Conservation (phyloP, 2,329 filamentous ascomycete genomes). For the Ascosphaera apis region DNA sequence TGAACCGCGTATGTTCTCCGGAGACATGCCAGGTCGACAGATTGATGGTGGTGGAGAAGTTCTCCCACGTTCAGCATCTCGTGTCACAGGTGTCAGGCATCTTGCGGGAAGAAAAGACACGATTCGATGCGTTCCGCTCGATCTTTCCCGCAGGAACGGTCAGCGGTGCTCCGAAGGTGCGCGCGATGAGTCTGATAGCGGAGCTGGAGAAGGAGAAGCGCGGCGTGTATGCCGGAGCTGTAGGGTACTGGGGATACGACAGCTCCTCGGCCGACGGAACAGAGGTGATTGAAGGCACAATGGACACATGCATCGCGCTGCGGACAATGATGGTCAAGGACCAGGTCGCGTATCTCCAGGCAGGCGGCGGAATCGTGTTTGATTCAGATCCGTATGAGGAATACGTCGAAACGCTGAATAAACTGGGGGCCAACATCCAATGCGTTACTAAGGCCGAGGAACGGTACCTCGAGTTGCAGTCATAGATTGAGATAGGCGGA, state of each 20-base stretch:
- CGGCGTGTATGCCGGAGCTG: slow-evolving; percentile 84
- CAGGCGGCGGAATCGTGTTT: slow-evolving; percentile 71
- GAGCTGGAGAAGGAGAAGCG: slow-evolving; percentile 87
- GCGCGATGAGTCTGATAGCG: slow-evolving; percentile 90
- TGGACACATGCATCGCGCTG: slow-evolving; percentile 70
- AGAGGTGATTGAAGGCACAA: slow-evolving; percentile 48
- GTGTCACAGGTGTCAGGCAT: slow-evolving; percentile 88
- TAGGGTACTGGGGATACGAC: slow-evolving; percentile 87
- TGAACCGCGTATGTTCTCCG: slow-evolving; percentile 88
- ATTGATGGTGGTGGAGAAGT: slow-evolving; percentile 82
- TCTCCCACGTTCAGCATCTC: slow-evolving; percentile 92
- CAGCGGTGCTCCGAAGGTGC: slow-evolving; percentile 83
- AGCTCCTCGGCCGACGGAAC: slow-evolving; percentile 41
- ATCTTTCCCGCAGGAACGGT: slow-evolving; percentile 97
- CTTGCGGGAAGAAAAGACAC: slow-evolving; percentile 58
- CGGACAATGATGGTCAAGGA: slow-evolving; percentile 91
- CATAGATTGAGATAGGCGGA: slow-evolving; percentile 7
- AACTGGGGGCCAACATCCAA: slow-evolving; percentile 70
- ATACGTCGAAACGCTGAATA: slow-evolving; percentile 94
- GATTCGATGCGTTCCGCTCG: slow-evolving; percentile 86
- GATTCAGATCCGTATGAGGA: slow-evolving; percentile 82
- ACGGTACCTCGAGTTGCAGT: slow-evolving; percentile 28
- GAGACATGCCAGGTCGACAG: slow-evolving; percentile 74
- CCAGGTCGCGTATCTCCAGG: slow-evolving; percentile 73
- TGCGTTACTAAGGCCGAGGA: slow-evolving; percentile 71